Conservation (phyloP, 2,329 filamentous ascomycete species). For the Cordyceps militaris region DNA sequence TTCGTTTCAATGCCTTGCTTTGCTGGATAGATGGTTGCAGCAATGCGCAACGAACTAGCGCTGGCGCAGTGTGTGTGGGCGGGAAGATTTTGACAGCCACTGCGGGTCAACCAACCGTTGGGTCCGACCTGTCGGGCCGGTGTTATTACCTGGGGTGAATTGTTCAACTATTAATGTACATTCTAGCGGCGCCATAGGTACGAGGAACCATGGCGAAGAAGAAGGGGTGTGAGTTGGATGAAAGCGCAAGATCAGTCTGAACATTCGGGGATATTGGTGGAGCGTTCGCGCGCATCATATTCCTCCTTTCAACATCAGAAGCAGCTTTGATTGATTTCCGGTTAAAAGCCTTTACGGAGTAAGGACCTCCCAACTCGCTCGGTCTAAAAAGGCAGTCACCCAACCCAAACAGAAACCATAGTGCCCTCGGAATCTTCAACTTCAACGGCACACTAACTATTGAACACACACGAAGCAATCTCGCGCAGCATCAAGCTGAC, state of each 20-base stretch:
- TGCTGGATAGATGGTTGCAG: not conserved
- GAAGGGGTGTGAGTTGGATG: too few species aligned
- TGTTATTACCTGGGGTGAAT: not conserved
- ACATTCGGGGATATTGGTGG: too few species aligned
- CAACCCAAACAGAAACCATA: not conserved
- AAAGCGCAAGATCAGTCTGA: too few species aligned
- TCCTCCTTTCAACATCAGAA: too few species aligned
- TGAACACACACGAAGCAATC: constrained; percentile 16
- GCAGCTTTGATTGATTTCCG: too few species aligned
- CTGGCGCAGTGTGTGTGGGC: not conserved
- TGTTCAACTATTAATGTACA: too few species aligned
- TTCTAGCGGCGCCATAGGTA: too few species aligned
- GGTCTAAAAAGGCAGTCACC: not conserved
- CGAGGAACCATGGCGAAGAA: too few species aligned
- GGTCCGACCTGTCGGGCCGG: not conserved
- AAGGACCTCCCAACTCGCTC: too few species aligned
- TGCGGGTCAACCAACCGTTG: not conserved
- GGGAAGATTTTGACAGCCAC: not conserved
- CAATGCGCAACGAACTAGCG: not conserved
- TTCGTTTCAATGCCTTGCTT: not conserved
- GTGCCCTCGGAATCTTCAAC: constrained; percentile 15
- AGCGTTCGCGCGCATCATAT: too few species aligned
- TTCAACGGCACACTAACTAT: constrained; percentile 17
- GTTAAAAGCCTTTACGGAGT: too few species aligned
- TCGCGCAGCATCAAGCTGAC: constrained; percentile 15